A percentile compares a stretch with the other conserved stretches of the same genome.
Evolutionary conservation across 2,329 filamentous ascomycete species (phyloP).

Genomic region (Arthrobotrys sinensis): DNA sequence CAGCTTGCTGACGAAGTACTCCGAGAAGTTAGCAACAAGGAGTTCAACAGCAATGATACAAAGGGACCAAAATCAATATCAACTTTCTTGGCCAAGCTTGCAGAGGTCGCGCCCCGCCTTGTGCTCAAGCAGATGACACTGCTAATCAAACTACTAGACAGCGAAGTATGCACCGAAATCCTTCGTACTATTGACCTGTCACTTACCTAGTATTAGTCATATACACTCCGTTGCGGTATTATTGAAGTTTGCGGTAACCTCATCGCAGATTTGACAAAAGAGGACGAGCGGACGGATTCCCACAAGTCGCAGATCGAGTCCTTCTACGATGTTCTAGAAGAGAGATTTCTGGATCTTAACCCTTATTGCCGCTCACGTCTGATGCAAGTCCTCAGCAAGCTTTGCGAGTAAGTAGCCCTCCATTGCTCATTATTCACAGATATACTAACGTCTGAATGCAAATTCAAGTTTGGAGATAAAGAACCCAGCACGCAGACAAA

Average conservation of each 20-base stretch:
- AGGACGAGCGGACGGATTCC: conserved; percentile 86
- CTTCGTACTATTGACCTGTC: not conserved
- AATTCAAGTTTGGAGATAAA: conserved; percentile 81
- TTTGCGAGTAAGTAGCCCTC: conserved; percentile 76
- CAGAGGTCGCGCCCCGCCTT: conserved; percentile 88
- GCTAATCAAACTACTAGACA: conserved; percentile 93
- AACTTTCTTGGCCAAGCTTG: conserved; percentile 91
- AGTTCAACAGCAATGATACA: conserved; percentile 97
- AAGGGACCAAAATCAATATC: conserved; percentile 97
- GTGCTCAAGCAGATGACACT: conserved; percentile 99
- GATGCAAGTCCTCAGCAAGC: conserved; percentile 85
- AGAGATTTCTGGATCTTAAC: conserved; percentile 95
- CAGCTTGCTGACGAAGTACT: conserved; percentile 94
- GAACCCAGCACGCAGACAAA: conserved; percentile 91
- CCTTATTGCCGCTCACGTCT: conserved; percentile 93
- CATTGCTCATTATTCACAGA: not conserved
- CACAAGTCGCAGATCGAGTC: conserved; percentile 95
- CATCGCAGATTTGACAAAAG: conserved; percentile 89
- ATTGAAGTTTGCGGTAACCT: conserved; percentile 98
- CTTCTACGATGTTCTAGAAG: conserved; percentile 96
- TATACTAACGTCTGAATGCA: not conserved
- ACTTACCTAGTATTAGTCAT: conserved; percentile 74
- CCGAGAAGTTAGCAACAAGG: conserved; percentile 93
- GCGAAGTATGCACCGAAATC: conserved; percentile 76
- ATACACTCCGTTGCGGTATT: conserved; percentile 91